Evolutionary conservation across 192 early-diverging fungal species (phyloP).

Genomic region (Paraglomus occultum): DNA sequence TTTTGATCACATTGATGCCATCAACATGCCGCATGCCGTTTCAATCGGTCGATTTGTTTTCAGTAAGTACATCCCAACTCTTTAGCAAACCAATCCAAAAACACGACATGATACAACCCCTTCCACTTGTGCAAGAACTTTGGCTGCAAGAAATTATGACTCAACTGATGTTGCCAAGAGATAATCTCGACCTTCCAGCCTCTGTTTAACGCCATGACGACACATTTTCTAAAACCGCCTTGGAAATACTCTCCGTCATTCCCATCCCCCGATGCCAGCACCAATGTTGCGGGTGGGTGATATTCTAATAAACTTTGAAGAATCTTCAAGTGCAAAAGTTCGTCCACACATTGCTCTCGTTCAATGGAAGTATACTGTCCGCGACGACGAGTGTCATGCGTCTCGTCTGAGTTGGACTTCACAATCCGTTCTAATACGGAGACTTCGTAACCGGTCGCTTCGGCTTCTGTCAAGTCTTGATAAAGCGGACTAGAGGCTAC

Average conservation of each 20-base stretch:
- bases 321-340: constrained; percentile 49
- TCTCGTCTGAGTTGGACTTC: not conserved
- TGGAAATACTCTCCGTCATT: constrained; percentile 47
- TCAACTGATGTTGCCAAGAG: constrained; percentile 47
- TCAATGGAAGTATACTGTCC: constrained; percentile 5
- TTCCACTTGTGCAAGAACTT: constrained; percentile 28
- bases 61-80: constrained; percentile 13
- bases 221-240: constrained; percentile 39
- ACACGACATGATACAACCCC: constrained; percentile 25
- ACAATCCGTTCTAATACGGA: constrained; percentile 39
- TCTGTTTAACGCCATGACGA: constrained; percentile 39
- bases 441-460: constrained; percentile 37
- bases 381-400: not conserved
- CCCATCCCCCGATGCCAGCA: constrained; percentile 45
- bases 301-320: constrained; percentile 42
- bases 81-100: constrained; percentile 33
- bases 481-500: constrained; percentile 44
- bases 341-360: constrained; percentile 48
- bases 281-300: constrained; percentile 41
- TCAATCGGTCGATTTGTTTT: no score
- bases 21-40: no score
- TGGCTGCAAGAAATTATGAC: constrained; percentile 28
- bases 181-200: constrained; percentile 50
- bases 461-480: constrained; percentile 39
- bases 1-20: no score